These are phyloP conservation scores for Drosera spatulata DNA, from an alignment of 179 eudicot species.

Conservation along the genomic window DNA sequence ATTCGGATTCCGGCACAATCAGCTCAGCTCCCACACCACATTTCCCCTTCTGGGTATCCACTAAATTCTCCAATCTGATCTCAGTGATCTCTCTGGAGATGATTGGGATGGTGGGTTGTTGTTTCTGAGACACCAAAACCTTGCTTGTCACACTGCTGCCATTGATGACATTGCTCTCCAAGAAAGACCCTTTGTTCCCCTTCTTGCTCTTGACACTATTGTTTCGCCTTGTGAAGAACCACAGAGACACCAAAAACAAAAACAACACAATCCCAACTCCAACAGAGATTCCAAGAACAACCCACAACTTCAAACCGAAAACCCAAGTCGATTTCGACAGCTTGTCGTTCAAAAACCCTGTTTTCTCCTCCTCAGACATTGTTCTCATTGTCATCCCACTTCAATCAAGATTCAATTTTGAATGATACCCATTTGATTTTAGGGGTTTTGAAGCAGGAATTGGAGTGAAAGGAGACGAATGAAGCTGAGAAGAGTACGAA, in stretches of 20 bases:
- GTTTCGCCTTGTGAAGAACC: conserved; percentile 15
- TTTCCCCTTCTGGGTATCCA: not conserved
- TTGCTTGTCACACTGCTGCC: not conserved
- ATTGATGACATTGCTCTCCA: not conserved
- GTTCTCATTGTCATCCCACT: not conserved
- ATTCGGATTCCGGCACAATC: conserved; percentile 7
- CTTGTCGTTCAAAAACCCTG: conserved; percentile 10
- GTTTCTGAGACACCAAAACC: not conserved
- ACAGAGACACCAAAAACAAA: conserved; percentile 17
- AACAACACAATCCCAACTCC: conserved; percentile 19
- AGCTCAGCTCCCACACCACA: not conserved
- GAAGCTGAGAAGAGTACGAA: too few relatives aligned
- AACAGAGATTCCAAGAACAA: conserved; percentile 14
- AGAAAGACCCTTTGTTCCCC: not conserved
- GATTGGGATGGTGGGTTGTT: conserved; percentile 9
- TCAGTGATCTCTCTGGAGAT: conserved; percentile 18
- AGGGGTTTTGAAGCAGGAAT: too few relatives aligned
- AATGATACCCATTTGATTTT: too few relatives aligned
- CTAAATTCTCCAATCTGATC: conserved; percentile 7
- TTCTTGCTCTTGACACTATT: not conserved
- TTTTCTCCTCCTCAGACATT: conserved; percentile 5
- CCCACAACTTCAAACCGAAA: conserved; percentile 20
- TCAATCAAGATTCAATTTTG: not conserved
- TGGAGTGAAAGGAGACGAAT: too few relatives aligned
- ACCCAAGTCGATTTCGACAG: conserved; percentile 15